Conservation (phyloP, 148 eudicot genomes). For the Silene latifolia region DNA sequence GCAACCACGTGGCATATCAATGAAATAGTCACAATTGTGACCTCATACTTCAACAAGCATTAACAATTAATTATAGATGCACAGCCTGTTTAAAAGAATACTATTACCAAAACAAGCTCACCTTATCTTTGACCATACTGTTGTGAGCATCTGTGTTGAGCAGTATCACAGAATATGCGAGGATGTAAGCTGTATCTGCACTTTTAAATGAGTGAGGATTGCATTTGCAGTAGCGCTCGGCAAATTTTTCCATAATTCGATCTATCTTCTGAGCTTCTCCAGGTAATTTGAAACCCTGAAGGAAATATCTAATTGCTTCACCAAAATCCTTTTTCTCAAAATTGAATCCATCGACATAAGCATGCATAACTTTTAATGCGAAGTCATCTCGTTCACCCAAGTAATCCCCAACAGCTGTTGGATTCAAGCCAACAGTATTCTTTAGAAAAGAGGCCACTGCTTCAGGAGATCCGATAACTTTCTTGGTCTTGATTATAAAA, state of each 20-base stretch:
- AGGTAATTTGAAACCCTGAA: slow-evolving; percentile 91
- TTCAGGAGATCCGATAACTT: slow-evolving; percentile 74
- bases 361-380: slow-evolving; percentile 91
- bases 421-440: slow-evolving; percentile 76
- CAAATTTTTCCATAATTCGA: slow-evolving; percentile 97
- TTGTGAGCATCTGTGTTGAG: slow-evolving; percentile 99
- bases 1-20: background rate
- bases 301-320: slow-evolving; percentile 86
- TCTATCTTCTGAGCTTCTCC: slow-evolving; percentile 99
- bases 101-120: slow-evolving; percentile 25
- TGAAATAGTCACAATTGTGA: background rate
- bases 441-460: slow-evolving; percentile 76
- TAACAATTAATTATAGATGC: background rate
- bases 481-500: slow-evolving; percentile 68
- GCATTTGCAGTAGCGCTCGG: slow-evolving; percentile 97
- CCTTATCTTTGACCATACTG: slow-evolving; percentile 96
- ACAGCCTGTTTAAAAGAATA: background rate
- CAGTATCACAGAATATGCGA: slow-evolving; percentile 97
- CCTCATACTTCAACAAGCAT: background rate
- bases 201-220: slow-evolving; percentile 84
- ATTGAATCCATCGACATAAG: slow-evolving; percentile 86
- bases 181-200: slow-evolving; percentile 97
- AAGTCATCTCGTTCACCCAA: slow-evolving; percentile 94
- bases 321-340: slow-evolving; percentile 93
- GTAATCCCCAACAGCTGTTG: slow-evolving; percentile 83